Conservation (phyloP, 495 filamentous ascomycete species). For the Acidiella bohemica region DNA sequence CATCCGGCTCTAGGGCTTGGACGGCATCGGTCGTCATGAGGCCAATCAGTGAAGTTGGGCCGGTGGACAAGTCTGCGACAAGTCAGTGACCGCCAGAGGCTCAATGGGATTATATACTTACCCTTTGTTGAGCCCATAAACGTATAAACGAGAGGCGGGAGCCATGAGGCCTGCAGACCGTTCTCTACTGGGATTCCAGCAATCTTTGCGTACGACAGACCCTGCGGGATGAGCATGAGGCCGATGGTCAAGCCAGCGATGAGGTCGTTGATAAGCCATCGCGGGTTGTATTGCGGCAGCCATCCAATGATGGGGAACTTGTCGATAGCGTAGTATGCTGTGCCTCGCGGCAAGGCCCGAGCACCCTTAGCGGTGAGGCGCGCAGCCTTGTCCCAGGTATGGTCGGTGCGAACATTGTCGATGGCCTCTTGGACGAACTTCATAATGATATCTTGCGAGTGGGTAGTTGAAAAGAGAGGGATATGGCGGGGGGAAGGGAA, state of each 20-base stretch:
- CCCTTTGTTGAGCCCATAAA: slow-evolving; percentile 46
- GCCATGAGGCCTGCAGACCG: slow-evolving; percentile 41
- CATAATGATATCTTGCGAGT: too few relatives aligned
- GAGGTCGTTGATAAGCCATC: slow-evolving; percentile 37
- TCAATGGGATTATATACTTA: slow-evolving; percentile 12
- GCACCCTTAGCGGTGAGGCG: slow-evolving; percentile 6
- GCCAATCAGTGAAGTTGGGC: slow-evolving; percentile 40
- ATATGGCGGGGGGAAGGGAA: too few relatives aligned
- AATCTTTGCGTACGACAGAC: slow-evolving; percentile 39
- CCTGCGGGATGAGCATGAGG: slow-evolving; percentile 40
- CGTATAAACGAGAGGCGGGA: slow-evolving; percentile 36
- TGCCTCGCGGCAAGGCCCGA: slow-evolving; percentile 19
- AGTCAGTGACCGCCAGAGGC: slow-evolving; percentile 4
- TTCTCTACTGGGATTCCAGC: slow-evolving; percentile 39
- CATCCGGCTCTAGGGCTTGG: slow-evolving; percentile 27
- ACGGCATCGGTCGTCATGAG: slow-evolving; percentile 39
- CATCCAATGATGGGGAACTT: slow-evolving; percentile 42
- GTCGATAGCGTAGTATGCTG: slow-evolving; percentile 34
- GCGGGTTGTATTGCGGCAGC: slow-evolving; percentile 35
- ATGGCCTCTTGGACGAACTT: too few relatives aligned
- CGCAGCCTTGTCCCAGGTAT: too few relatives aligned
- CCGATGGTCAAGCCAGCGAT: slow-evolving; percentile 40
- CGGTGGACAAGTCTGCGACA: slow-evolving; percentile 34
- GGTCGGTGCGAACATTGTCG: too few relatives aligned
- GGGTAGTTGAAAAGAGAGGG: too few relatives aligned